Conservation (phyloP, 352 stramenopile genomes). For the Pythium dissimile region DNA sequence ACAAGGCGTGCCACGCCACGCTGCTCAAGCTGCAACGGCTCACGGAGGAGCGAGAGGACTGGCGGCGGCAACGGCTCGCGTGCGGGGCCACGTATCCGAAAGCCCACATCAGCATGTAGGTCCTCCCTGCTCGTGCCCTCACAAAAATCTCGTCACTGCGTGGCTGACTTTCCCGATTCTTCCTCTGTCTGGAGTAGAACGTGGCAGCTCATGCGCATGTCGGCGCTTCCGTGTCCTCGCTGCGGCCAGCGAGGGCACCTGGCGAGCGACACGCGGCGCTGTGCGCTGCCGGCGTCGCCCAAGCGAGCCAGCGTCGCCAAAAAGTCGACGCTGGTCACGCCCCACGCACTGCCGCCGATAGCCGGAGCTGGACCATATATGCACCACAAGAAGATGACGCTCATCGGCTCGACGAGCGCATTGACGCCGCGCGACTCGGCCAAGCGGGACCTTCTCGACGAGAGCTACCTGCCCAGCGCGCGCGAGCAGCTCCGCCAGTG, state of each 20-base stretch:
- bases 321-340: neutral
- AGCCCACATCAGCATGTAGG: constrained; percentile 69
- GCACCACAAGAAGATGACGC: constrained; percentile 16
- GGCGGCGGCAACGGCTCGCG: constrained; percentile 64
- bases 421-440: constrained; percentile 13
- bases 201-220: constrained; percentile 77
- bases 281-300: constrained; percentile 22
- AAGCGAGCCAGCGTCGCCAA: constrained; percentile 5
- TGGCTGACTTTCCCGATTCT: neutral
- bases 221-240: constrained; percentile 51
- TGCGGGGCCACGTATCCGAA: constrained; percentile 65
- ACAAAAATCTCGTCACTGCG: neutral
- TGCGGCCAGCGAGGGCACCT: constrained; percentile 58
- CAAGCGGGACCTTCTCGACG: constrained; percentile 54
- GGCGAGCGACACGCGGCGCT: constrained; percentile 42
- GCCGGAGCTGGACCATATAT: neutral
- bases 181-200: constrained; percentile 36
- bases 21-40: constrained; percentile 44
- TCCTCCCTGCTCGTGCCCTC: neutral
- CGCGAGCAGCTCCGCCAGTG: constrained; percentile 59
- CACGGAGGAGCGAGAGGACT: constrained; percentile 59
- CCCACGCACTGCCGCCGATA: constrained; percentile 2
- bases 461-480: constrained; percentile 45
- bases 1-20: constrained; percentile 37
- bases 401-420: constrained; percentile 6